A percentile compares a stretch with the other conserved stretches of the same genome.
These are phyloP conservation scores for Sugiyamaella grinbergsii DNA, from an alignment of 1,139 yeast genomes.

Conservation along the genomic window DNA sequence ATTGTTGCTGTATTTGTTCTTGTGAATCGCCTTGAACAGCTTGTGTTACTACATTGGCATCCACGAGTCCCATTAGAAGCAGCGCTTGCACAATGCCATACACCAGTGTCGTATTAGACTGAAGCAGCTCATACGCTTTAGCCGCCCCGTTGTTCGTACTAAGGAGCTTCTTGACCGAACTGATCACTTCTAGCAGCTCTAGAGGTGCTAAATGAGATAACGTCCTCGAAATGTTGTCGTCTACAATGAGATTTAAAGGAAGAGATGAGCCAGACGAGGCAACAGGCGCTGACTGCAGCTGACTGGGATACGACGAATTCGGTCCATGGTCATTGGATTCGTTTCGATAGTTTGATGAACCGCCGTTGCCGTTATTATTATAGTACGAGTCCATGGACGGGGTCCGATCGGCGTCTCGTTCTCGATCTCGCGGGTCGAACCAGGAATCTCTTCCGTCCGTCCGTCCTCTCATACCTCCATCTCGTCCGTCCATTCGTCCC, in stretches of 20 bases:
- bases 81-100: conserved; percentile 81
- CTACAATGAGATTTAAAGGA: conserved; percentile 49
- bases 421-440: neutral
- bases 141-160: conserved; percentile 47
- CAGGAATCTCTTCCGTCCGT: neutral
- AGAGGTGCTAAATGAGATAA: conserved; percentile 59
- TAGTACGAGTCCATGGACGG: neutral
- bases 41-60: conserved; percentile 54
- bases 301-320: conserved; percentile 12
- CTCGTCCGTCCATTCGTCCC: conserved; percentile 1
- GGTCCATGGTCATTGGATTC: conserved; percentile 17
- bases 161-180: conserved; percentile 67
- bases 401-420: neutral
- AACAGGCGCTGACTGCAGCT: conserved; percentile 1
- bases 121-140: conserved; percentile 63
- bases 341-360: conserved; percentile 3
- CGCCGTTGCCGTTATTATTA: conserved; percentile 9
- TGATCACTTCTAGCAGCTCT: conserved; percentile 57
- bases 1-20: conserved; percentile 33
- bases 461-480: neutral
- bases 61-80: conserved; percentile 59
- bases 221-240: conserved; percentile 63
- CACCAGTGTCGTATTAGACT: conserved; percentile 73
- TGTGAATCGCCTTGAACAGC: conserved; percentile 40
- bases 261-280: conserved; percentile 2